Percentiles rank a stretch among this genome's conserved stretches.
Conservation (phyloP, 805 yeast genomes). For the Nematodospora valgi region DNA sequence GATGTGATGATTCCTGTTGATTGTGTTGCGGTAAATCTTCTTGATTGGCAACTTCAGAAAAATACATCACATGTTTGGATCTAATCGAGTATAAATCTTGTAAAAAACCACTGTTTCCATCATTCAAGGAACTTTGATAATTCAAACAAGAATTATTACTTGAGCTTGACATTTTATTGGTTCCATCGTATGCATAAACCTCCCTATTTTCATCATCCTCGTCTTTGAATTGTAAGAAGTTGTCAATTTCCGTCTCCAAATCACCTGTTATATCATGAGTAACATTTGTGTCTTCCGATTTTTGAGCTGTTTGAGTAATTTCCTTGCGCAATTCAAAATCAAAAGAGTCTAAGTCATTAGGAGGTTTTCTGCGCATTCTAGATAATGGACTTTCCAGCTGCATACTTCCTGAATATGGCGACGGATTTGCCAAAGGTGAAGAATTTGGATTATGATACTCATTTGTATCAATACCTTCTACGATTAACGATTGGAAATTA, state of each 20-base stretch:
- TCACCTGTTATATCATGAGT: slow-evolving; percentile 21
- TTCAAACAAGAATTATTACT: background rate
- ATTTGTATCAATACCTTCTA: too few species aligned
- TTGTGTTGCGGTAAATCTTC: background rate
- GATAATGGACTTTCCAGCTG: background rate
- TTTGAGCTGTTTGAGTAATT: background rate
- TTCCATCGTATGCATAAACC: background rate
- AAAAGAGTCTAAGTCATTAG: slow-evolving; percentile 7
- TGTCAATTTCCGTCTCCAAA: slow-evolving; percentile 22
- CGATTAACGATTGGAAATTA: too few species aligned
- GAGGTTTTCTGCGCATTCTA: slow-evolving; percentile 6
- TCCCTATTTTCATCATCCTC: slow-evolving; percentile 1
- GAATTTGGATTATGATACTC: too few species aligned
- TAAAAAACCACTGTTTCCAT: background rate
- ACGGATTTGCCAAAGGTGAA: too few species aligned
- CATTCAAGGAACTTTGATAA: background rate
- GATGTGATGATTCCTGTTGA: background rate
- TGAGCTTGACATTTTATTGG: background rate
- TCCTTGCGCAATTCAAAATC: background rate
- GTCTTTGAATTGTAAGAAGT: slow-evolving; percentile 12
- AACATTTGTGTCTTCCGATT: slow-evolving; percentile 4
- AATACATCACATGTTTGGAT: slow-evolving; percentile 1
- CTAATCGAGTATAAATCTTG: background rate
- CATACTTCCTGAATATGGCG: slow-evolving; percentile 1
- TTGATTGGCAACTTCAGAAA: background rate